A percentile compares a stretch with the other conserved stretches of the same genome.
phyloP scores from a whole-genome alignment of 2,329 filamentous ascomycete genomes.

The Diaporthe aspalathi region DNA sequence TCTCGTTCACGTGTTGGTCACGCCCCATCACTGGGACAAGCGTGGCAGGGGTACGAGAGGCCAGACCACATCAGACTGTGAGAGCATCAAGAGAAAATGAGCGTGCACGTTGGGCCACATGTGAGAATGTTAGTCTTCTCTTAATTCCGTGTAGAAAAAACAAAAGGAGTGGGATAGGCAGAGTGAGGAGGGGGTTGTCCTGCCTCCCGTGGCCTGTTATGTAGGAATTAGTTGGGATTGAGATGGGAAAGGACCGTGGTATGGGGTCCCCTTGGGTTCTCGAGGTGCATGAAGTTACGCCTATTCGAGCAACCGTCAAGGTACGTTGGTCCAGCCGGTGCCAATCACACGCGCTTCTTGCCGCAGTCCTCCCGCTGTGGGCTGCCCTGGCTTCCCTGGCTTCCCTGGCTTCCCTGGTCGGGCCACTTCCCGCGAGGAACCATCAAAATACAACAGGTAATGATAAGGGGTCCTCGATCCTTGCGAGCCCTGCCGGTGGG shows the following conservation, averaged over 20 bases:
- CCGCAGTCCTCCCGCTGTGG: constrained; percentile 11
- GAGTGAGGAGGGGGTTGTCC: neutral
- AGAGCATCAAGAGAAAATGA: neutral
- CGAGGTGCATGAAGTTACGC: constrained; percentile 25
- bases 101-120: neutral
- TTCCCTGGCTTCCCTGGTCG: neutral
- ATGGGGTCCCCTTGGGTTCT: too few relatives aligned
- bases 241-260: constrained; percentile 10
- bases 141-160: neutral
- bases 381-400: too few relatives aligned
- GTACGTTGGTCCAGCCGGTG: neutral
- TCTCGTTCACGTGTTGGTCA: constrained; percentile 3
- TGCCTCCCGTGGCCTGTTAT: neutral
- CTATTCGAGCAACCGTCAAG: constrained; percentile 15
- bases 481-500: too few relatives aligned
- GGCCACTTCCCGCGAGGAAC: constrained; percentile 5
- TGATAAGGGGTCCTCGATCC: neutral
- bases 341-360: neutral
- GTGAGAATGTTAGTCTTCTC: neutral
- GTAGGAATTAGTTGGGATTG: neutral
- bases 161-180: neutral
- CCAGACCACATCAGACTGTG: neutral
- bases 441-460: too few relatives aligned
- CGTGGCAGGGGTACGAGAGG: neutral
- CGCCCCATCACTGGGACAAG: neutral